Percentiles rank a stretch among this genome's conserved stretches.
Evolutionary conservation across 2,329 filamentous ascomycete species (phyloP).

Genomic region (Cladobotryum mycophilum): DNA sequence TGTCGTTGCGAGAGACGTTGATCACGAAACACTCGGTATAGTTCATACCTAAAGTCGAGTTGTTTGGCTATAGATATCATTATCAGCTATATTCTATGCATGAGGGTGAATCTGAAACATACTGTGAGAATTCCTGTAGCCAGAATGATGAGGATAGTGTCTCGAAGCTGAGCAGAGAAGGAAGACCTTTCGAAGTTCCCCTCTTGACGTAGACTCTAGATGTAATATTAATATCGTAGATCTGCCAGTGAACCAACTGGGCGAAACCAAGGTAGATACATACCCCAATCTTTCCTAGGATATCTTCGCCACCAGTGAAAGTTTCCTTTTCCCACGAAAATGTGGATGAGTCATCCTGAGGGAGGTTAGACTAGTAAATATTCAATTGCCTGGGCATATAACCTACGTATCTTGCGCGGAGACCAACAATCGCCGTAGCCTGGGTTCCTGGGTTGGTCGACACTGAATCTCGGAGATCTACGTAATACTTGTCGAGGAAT

Average conservation of each 20-base stretch:
- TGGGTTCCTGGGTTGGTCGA: too few species aligned
- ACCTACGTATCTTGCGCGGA: conserved; percentile 64
- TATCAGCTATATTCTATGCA: not conserved
- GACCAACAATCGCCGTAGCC: conserved; percentile 29
- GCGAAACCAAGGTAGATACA: conserved; percentile 22
- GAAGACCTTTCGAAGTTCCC: conserved; percentile 73
- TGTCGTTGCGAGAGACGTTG: conserved; percentile 53
- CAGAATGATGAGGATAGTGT: conserved; percentile 72
- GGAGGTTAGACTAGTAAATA: not conserved
- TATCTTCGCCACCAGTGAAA: conserved; percentile 55
- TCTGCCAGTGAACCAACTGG: not conserved
- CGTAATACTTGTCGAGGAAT: conserved; percentile 87
- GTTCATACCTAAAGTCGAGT: conserved; percentile 58
- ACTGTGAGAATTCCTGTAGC: conserved; percentile 84
- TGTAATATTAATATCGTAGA: not conserved
- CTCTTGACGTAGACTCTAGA: conserved; percentile 72
- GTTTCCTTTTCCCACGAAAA: conserved; percentile 80
- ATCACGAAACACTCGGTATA: conserved; percentile 85
- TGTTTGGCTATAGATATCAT: too few species aligned
- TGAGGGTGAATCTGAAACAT: conserved; percentile 17
- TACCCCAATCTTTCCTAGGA: conserved; percentile 79
- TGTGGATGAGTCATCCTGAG: conserved; percentile 57
- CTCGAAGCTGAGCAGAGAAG: conserved; percentile 75
- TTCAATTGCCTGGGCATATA: not conserved
- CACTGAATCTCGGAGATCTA: conserved; percentile 4